Evolutionary conservation across 768 basidiomycete genomes (phyloP), one percentile per base, ranked within the genome.

Genomic region (Lepiota venenata): DNA sequence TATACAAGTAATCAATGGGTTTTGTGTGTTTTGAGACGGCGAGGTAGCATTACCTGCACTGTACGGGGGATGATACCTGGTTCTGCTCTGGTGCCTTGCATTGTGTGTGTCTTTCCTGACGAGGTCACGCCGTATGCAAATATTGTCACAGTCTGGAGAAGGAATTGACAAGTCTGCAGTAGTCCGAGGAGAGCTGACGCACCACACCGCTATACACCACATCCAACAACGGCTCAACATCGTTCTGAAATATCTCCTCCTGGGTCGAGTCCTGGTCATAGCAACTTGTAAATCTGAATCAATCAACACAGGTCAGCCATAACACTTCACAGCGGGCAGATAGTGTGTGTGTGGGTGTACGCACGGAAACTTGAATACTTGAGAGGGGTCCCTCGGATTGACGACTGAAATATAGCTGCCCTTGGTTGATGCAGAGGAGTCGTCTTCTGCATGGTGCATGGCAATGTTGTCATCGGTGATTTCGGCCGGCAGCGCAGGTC

Each of bases 61-160:
- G 85, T 83, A 22, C 90, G 79, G 18, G 91, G 91, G 59, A 94
- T 94, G 51, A 95, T 85, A 0, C 93, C 93, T 16, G 88, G 89
- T 29, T 89, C 77, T 1, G 74, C 47, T 35, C 69, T 77, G 5
- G 77, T 83, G 36, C 93, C 93, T 70, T 94, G 92, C 90, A 96
- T 95, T 96, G 67, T 93, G 83, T 93, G 83, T 0, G 92, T 95
- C 74, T 93, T 94, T 15, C 92, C 93, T 5, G 88, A 91, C 1
- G 90, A 92, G 9, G 91, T 94, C 11, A 93, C 91, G 6, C 93
- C 93, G 68, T 94, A 94, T 1, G 91, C 89, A 59, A 94, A 93
- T 14, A 94, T 84, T 8, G 91, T 93, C 3, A 91, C 84, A 0
- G 87, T 92, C 88, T 91, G n/a, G n/a, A n/a, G n/a, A n/a, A n/a